Evolutionary conservation across 1,284 basidiomycete genomes (phyloP), one percentile per base, ranked within the genome.

Genomic region (Rhodotorula mucilaginosa): DNA sequence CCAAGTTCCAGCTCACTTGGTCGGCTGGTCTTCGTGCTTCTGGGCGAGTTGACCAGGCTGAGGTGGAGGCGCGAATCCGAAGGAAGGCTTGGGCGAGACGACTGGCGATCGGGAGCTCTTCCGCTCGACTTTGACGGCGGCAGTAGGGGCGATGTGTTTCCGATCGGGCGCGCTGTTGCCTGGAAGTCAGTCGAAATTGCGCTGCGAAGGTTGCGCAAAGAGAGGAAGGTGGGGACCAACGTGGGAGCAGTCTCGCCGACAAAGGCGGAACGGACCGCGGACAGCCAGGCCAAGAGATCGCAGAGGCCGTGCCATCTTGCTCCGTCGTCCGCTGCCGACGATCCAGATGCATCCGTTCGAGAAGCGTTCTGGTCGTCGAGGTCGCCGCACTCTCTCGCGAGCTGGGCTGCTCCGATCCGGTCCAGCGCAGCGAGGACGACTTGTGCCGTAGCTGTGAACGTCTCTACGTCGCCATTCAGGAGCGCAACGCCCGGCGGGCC

Each of bases 11-110:
- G n/a, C 63, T 8, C n/a, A 64, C 62, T 44, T 39, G 10, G 48
- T 34, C n/a, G 10, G 51, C 61, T 63, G 44, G 34, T 63, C 62
- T 23, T 54, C 39, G 18, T 56, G 51, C 62, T 64, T 44, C 44
- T 56, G 29, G 10, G 62, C 52, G 18, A 64, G 52, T 39, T 12
- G 3, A 7, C 62, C 62, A 1, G 62, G 52, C 5, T 39, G 34
- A 12, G 61, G 48, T 16, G 26, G 26, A 47, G 23, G n/a, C 16
- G 18, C 39, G 39, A 39, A 39, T 39, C 39, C 39, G 39, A 39
- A 39, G 39, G 39, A 39, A n/a, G 52, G 44, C n/a, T 34, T n/a
- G 2, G 15, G 52, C 12, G 26, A 21, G 51, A 16, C 39, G 52
- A 39, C 15, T 3, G 52, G 18, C 21, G 13, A 7, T 15, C 29